Conservation (phyloP, 345 rosid species). For the Hibiscus trionum region DNA sequence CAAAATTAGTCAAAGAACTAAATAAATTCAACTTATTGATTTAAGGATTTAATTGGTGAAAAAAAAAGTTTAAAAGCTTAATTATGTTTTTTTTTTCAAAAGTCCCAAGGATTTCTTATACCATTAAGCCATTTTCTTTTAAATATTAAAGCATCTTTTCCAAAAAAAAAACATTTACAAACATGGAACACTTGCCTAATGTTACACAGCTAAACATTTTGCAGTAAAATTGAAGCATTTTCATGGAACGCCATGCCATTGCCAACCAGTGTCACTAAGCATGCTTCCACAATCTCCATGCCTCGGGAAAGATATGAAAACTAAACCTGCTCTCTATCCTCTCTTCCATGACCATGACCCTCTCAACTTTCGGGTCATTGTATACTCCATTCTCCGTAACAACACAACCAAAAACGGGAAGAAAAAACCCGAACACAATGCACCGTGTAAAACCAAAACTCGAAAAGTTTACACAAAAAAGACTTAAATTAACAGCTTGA, state of each 20-base stretch:
- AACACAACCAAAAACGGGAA: constrained; percentile 3
- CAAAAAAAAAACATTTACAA: neutral
- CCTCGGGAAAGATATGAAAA: neutral
- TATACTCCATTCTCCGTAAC: neutral
- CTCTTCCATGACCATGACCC: neutral
- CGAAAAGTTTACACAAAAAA: neutral
- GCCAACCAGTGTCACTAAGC: neutral
- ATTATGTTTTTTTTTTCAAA: no score
- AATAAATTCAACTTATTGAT: no score
- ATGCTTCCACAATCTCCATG: neutral
- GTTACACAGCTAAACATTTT: neutral
- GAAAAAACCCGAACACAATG: neutral
- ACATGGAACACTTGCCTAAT: neutral
- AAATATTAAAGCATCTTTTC: neutral
- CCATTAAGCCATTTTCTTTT: neutral
- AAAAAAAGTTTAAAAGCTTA: no score
- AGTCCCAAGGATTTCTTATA: no score
- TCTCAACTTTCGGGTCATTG: neutral
- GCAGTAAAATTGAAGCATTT: neutral
- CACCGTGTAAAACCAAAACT: neutral
- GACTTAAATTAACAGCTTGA: neutral
- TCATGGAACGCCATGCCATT: neutral
- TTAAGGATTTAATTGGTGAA: no score
- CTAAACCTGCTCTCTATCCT: neutral
- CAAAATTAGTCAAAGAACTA: no score